phyloP scores from a whole-genome alignment of 139 green algal genomes.

The Auxenochlorella pyrenoidosa region DNA sequence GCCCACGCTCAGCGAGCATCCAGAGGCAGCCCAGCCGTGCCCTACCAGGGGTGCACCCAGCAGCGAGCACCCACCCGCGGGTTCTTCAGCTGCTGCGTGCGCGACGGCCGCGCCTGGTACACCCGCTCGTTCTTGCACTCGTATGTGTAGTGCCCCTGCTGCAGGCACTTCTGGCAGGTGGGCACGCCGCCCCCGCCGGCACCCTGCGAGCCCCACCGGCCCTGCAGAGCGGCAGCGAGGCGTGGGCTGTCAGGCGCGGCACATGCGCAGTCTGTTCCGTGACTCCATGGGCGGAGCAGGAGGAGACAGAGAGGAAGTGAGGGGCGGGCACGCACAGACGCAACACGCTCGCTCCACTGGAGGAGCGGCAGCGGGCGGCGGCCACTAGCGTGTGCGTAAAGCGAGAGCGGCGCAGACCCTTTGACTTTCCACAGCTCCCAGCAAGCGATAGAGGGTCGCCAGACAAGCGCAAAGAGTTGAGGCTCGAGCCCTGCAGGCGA shows the following conservation, averaged over 20 bases:
- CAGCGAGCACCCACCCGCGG: slow-evolving; percentile 50
- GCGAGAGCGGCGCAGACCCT: not conserved
- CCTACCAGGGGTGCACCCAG: not conserved
- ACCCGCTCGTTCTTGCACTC: slow-evolving; percentile 77
- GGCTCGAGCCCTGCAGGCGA: not conserved
- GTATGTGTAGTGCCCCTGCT: slow-evolving; percentile 79
- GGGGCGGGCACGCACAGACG: not conserved
- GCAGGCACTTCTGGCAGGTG: slow-evolving; percentile 57
- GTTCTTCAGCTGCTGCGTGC: slow-evolving; percentile 79
- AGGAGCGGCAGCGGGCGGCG: not conserved
- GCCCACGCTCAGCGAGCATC: too few species aligned
- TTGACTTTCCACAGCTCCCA: not conserved
- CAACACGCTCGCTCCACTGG: too few species aligned
- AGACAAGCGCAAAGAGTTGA: not conserved
- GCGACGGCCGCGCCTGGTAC: slow-evolving; percentile 67
- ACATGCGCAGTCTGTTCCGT: too few species aligned
- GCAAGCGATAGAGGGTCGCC: not conserved
- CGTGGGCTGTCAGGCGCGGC: too few species aligned
- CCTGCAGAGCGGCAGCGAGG: not conserved
- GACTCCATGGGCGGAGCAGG: too few species aligned
- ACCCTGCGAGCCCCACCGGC: not conserved
- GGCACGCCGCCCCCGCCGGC: not conserved
- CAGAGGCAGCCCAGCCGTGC: not conserved
- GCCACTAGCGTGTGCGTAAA: not conserved
- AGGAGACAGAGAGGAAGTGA: too few species aligned